Percentiles rank a stretch among this genome's conserved stretches.
Evolutionary conservation across 2,329 filamentous ascomycete genomes (phyloP).

Genomic region (Phialophora tarda): DNA sequence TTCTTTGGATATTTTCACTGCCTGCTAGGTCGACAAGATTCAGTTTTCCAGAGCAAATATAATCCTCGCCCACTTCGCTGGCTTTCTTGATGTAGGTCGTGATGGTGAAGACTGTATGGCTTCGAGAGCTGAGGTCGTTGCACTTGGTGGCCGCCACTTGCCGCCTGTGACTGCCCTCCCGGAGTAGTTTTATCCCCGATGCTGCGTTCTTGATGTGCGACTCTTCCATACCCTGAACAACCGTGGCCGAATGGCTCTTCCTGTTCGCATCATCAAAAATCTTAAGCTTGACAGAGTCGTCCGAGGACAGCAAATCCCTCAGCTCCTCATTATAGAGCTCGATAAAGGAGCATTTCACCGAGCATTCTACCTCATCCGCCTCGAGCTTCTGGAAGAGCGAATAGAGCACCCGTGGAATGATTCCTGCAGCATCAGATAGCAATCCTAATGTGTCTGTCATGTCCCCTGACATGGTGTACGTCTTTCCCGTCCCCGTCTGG

Average conservation of each 20-base stretch:
- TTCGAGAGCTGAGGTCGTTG: slow-evolving; percentile 95
- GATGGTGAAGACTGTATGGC: slow-evolving; percentile 96
- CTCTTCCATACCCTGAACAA: slow-evolving; percentile 98
- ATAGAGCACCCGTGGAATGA: slow-evolving; percentile 89
- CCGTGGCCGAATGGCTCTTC: slow-evolving; percentile 80
- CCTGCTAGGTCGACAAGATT: slow-evolving; percentile 96
- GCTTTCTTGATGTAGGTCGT: slow-evolving; percentile 86
- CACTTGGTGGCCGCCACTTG: slow-evolving; percentile 99
- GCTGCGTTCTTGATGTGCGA: slow-evolving; percentile 84
- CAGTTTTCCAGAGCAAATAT: slow-evolving; percentile 87
- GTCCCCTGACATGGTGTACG: slow-evolving; percentile 98
- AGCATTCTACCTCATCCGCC: slow-evolving; percentile 76
- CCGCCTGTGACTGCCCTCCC: slow-evolving; percentile 86
- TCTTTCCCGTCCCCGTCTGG: slow-evolving; percentile 97
- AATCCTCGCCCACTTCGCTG: slow-evolving; percentile 84
- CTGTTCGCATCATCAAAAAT: slow-evolving; percentile 91
- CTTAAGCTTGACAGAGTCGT: slow-evolving; percentile 86
- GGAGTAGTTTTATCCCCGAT: slow-evolving; percentile 86
- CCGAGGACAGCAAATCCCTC: slow-evolving; percentile 80
- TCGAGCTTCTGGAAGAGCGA: slow-evolving; percentile 86
- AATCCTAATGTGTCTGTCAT: slow-evolving; percentile 87
- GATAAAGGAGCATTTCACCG: slow-evolving; percentile 97
- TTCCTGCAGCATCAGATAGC: slow-evolving; percentile 88
- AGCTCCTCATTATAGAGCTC: slow-evolving; percentile 98
- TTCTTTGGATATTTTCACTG: slow-evolving; percentile 96